These are phyloP conservation scores for Aspergillus clavatus DNA, from an alignment of 2,329 filamentous ascomycete species.

Conservation along the genomic window DNA sequence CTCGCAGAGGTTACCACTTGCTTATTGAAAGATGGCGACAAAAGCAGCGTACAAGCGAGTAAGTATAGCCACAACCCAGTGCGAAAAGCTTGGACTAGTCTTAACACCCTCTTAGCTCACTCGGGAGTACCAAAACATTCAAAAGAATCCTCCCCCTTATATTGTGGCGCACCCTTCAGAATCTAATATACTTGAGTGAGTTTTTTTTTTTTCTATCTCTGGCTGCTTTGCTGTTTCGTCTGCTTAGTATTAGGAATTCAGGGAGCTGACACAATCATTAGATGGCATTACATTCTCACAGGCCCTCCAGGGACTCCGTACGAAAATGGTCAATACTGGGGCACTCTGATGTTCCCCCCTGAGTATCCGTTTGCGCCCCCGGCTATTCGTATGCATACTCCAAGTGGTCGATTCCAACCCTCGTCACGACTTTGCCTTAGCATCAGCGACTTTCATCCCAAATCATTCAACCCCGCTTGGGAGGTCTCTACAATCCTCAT, in stretches of 20 bases:
- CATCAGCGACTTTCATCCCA: constrained; percentile 96
- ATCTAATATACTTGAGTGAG: constrained; percentile 81
- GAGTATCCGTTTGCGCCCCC: constrained; percentile 97
- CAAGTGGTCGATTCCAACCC: constrained; percentile 89
- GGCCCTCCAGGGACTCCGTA: constrained; percentile 93
- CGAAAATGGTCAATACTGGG: constrained; percentile 95
- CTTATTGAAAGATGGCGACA: constrained; percentile 55
- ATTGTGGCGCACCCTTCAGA: constrained; percentile 87
- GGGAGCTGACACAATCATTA: constrained; percentile 31
- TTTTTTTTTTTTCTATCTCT: too few relatives aligned
- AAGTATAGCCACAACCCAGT: constrained; percentile 27
- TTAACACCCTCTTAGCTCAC: constrained; percentile 46
- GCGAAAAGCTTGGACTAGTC: background rate
- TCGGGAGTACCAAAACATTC: constrained; percentile 61
- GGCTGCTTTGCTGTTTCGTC: background rate
- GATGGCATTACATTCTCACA: constrained; percentile 94
- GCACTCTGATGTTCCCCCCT: constrained; percentile 87
- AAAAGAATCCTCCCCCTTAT: constrained; percentile 77
- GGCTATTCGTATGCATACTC: constrained; percentile 98
- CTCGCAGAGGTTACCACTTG: background rate
- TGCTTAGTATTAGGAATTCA: background rate
- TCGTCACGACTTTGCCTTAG: constrained; percentile 88
- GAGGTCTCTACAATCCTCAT: constrained; percentile 95
- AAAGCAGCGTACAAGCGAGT: constrained; percentile 69
- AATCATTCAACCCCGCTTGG: constrained; percentile 97